phyloP scores from a whole-genome alignment of 2,329 filamentous ascomycete genomes.

The Aspergillus sp. region DNA sequence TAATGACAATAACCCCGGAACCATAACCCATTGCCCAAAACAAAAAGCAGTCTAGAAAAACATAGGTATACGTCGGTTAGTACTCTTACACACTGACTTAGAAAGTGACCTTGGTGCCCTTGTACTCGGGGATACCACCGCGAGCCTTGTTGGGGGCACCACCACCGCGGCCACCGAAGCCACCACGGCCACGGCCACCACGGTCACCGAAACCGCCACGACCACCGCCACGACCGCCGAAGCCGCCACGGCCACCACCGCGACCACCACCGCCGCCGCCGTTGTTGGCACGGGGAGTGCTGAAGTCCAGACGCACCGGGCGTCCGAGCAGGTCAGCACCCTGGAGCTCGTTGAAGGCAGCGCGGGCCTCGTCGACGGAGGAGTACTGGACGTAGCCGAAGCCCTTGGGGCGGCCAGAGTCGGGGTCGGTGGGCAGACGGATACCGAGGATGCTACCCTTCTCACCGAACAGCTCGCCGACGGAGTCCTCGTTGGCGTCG shows the following conservation, averaged over 20 bases:
- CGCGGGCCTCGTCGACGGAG: constrained; percentile 79
- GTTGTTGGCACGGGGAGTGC: constrained; percentile 65
- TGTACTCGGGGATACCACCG: constrained; percentile 65
- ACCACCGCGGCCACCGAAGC: constrained; percentile 46
- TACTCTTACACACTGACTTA: constrained; percentile 30
- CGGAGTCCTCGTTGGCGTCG: constrained; percentile 73
- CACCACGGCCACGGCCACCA: constrained; percentile 52
- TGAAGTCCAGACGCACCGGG: constrained; percentile 79
- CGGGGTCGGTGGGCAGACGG: constrained; percentile 84
- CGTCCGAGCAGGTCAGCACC: constrained; percentile 73
- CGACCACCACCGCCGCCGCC: constrained; percentile 50
- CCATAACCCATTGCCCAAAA: constrained; percentile 5
- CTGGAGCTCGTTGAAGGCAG: constrained; percentile 69
- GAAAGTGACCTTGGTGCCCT: constrained; percentile 80
- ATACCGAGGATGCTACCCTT: constrained; percentile 73
- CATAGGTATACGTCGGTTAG: background rate
- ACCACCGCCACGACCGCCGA: constrained; percentile 52
- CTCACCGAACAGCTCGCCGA: constrained; percentile 73
- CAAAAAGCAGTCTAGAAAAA: background rate
- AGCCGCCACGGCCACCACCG: constrained; percentile 56
- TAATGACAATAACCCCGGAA: constrained; percentile 6
- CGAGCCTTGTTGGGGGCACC: constrained; percentile 53
- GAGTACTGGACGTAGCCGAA: constrained; percentile 88
- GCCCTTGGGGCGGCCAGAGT: constrained; percentile 82
- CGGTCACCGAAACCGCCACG: constrained; percentile 34